Conservation (phyloP, 495 filamentous ascomycete species). For the Penicillium parvum region DNA sequence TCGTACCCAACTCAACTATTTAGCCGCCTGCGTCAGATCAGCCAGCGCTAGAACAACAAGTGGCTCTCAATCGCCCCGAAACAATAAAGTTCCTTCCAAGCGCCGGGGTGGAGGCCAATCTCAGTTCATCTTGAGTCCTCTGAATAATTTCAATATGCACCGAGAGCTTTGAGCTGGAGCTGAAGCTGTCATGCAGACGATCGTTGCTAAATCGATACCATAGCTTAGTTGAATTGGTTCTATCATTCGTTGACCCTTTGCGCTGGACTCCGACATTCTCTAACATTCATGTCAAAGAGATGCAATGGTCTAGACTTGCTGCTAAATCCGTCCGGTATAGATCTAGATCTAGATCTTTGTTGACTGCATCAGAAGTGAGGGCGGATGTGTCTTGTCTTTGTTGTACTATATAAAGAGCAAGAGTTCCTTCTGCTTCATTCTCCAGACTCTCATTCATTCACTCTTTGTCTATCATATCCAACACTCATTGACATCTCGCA, state of each 20-base stretch:
- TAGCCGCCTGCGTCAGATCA: slow-evolving; percentile 28
- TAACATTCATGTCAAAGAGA: slow-evolving; percentile 6
- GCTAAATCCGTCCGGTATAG: slow-evolving; percentile 21
- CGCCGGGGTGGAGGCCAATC: slow-evolving; percentile 27
- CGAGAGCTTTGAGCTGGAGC: background rate
- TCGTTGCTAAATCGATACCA: background rate
- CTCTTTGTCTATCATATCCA: background rate
- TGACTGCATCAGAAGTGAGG: background rate
- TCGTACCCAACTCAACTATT: background rate
- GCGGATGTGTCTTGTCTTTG: slow-evolving; percentile 4
- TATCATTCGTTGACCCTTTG: slow-evolving; percentile 2
- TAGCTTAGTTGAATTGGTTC: background rate
- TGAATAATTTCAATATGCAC: background rate
- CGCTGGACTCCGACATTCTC: slow-evolving; percentile 6
- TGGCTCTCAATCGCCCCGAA: slow-evolving; percentile 27
- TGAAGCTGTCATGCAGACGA: slow-evolving; percentile 7
- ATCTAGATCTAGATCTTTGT: background rate
- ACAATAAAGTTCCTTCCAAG: slow-evolving; percentile 20
- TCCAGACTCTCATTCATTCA: background rate
- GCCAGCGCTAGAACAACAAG: slow-evolving; percentile 15
- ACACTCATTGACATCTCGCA: background rate
- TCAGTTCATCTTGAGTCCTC: background rate
- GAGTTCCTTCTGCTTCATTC: background rate
- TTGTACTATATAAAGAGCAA: slow-evolving; percentile 5
- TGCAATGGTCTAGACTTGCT: slow-evolving; percentile 15